phyloP scores from a whole-genome alignment of 2,329 filamentous ascomycete species.

The Pseudogymnoascus sp. region DNA sequence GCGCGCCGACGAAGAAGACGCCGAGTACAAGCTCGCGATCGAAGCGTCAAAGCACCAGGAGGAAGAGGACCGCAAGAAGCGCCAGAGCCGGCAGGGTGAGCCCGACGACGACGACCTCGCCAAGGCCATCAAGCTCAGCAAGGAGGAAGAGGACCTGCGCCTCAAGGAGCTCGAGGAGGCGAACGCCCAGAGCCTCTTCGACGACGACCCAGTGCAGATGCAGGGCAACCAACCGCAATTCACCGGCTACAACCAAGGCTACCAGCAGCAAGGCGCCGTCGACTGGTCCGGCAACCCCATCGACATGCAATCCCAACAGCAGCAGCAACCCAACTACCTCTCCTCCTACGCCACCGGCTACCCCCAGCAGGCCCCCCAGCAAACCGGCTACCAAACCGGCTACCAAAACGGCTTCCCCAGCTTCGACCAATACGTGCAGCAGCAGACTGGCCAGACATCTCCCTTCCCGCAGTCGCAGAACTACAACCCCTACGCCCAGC shows the following conservation, averaged over 20 bases:
- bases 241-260: conserved; percentile 92
- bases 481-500: conserved; percentile 55
- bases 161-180: conserved; percentile 78
- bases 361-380: conserved; percentile 20
- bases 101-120: conserved; percentile 77
- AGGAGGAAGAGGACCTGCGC: conserved; percentile 86
- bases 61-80: conserved; percentile 75
- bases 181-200: conserved; percentile 82
- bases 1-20: conserved; percentile 69
- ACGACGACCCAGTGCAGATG: conserved; percentile 55
- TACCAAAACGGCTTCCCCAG: conserved; percentile 62
- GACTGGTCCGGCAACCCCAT: conserved; percentile 97
- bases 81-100: conserved; percentile 49
- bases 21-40: conserved; percentile 82
- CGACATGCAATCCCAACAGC: conserved; percentile 53
- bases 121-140: conserved; percentile 90
- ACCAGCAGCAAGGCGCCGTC: conserved; percentile 91
- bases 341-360: conserved; percentile 48
- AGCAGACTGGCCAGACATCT: conserved; percentile 34
- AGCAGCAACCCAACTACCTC: conserved; percentile 64
- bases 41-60: conserved; percentile 94
- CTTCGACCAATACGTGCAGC: conserved; percentile 56
- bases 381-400: conserved; percentile 58
- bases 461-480: not conserved
- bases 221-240: conserved; percentile 57